Percentiles rank a stretch among this genome's conserved stretches.
Conservation (phyloP, 2,329 filamentous ascomycete species). For the Aphanocladium album region DNA sequence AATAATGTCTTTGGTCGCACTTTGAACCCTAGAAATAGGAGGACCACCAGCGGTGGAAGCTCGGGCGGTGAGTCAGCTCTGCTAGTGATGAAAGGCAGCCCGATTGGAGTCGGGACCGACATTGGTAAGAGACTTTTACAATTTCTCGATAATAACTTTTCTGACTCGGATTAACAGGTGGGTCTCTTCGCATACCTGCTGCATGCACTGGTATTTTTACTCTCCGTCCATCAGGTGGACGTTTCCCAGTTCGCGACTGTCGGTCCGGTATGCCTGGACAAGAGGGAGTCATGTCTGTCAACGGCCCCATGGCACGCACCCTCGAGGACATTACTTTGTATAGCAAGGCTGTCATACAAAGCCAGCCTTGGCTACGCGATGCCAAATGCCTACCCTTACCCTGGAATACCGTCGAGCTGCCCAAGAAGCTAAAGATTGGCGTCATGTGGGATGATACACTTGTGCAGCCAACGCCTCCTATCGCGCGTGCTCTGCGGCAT, state of each 20-base stretch:
- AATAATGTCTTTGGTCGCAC: constrained; percentile 62
- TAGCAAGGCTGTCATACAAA: constrained; percentile 44
- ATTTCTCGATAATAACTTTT: accelerated
- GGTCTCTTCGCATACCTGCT: constrained; percentile 49
- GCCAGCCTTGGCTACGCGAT: constrained; percentile 52
- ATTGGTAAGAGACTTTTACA: constrained; percentile 34
- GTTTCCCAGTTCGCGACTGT: constrained; percentile 51
- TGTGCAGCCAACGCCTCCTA: constrained; percentile 61
- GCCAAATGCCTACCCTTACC: constrained; percentile 55
- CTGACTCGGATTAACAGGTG: constrained; percentile 28
- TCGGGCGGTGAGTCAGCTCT: constrained; percentile 64
- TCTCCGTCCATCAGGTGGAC: constrained; percentile 51
- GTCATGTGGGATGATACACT: constrained; percentile 62
- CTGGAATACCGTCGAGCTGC: constrained; percentile 39
- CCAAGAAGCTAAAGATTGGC: constrained; percentile 46
- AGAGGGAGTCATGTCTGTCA: constrained; percentile 59
- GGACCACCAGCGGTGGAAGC: constrained; percentile 57
- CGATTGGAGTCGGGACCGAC: constrained; percentile 59
- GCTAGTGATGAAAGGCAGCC: constrained; percentile 52
- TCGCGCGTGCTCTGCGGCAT: constrained; percentile 49
- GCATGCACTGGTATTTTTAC: constrained; percentile 55
- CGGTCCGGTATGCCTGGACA: constrained; percentile 59
- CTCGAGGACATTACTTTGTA: constrained; percentile 53
- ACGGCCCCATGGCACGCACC: constrained; percentile 56
- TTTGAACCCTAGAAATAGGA: constrained; percentile 55